Evolutionary conservation across 306 rosid genomes (phyloP).

Genomic region (Acacia crassicarpa): DNA sequence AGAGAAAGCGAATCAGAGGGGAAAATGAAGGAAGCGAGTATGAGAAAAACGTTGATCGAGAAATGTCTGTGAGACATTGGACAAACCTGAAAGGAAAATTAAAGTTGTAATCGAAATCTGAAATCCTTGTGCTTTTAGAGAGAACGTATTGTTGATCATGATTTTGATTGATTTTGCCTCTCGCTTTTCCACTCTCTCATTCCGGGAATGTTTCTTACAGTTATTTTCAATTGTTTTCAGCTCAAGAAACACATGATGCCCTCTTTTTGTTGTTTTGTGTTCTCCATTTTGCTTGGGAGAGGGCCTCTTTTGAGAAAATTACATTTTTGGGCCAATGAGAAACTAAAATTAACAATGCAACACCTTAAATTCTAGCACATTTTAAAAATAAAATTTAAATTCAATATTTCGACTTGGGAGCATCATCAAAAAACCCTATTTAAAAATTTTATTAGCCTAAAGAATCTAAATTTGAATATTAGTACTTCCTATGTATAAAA

Average conservation of each 20-base stretch:
- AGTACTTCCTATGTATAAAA: too few relatives aligned
- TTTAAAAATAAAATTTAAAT: too few relatives aligned
- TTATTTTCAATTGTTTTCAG: background rate
- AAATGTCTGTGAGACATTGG: constrained; percentile 4
- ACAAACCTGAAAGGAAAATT: background rate
- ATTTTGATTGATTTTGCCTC: background rate
- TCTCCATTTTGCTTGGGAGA: background rate
- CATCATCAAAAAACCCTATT: too few relatives aligned
- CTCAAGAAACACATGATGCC: background rate
- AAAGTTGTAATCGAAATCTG: background rate
- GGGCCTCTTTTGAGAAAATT: too few relatives aligned
- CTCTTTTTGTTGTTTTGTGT: background rate
- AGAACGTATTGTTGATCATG: background rate
- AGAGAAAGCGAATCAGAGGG: background rate
- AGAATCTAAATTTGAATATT: too few relatives aligned
- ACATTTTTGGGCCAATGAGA: too few relatives aligned
- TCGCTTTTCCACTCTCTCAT: background rate
- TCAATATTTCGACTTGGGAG: too few relatives aligned
- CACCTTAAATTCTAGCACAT: too few relatives aligned
- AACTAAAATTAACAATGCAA: too few relatives aligned
- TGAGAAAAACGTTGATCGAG: background rate
- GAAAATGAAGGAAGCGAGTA: background rate
- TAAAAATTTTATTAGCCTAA: too few relatives aligned
- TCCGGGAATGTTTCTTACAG: background rate
- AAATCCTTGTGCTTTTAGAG: background rate